Base-by-base conservation (phyloP, 208 protist species). In the Acanthamoeba pearcei region DNA sequence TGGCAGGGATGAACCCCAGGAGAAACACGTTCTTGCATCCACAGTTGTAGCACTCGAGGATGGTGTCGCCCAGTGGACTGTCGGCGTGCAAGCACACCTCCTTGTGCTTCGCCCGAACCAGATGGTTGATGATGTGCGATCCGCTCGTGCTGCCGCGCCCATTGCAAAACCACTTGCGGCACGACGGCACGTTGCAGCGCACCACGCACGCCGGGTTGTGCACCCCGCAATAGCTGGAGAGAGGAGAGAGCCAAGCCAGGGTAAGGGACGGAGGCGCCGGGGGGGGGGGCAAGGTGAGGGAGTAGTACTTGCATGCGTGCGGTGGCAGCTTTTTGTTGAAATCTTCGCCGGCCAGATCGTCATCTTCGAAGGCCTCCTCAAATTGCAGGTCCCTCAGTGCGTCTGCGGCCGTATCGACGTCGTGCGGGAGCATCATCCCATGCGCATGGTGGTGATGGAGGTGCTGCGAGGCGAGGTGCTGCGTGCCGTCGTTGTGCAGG, bases 41-140 rank as follows among this genome's bases (percentile, higher is more conserved):
- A 95, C 98, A 99, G 91, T 98, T 98, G 95, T 99, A 99, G 96
- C 99, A 99, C 96, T 99, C 98, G 15, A 99, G 91, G 42, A 96
- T 93, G 9, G 98, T 98, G 60, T 99, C 98, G 86, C 98, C 98
- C n/a, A 99, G 95, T 24, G 96, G 97, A 35, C 96, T 97, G n/a
- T 98, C 97, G 15, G 91, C 15, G 96, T 99, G 98, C 24, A 99
- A 96, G 27, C 70, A 57, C 53, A 99, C 80, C 22, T 96, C 53
- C 51, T 86, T 94, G 49, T 76, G 62, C 57, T 98, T 98, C 5
- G 97, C 96, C 46, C 97, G 96, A 10, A 99, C 98, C 5, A 99
- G 95, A 95, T 99, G 99, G 62, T 97, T 96, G 70, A 99, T 96
- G 66, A 99, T 99, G 95, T 99, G 98, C 66, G 98, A 97, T 17